phyloP scores from a whole-genome alignment of 441 rosid species.

The Corymbia calophylla region DNA sequence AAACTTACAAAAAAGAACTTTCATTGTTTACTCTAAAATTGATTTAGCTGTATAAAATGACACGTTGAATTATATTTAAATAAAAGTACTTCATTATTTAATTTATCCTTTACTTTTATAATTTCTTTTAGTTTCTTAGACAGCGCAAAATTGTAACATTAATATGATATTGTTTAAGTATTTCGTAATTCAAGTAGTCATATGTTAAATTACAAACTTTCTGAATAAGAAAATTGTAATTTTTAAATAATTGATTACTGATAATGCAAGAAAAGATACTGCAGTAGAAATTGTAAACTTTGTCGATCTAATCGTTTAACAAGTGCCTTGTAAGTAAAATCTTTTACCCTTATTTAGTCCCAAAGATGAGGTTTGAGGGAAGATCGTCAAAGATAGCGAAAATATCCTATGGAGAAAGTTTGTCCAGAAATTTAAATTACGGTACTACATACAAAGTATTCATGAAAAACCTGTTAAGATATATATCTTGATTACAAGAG shows the following conservation, averaged over 20 bases:
- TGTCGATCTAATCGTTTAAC: not conserved
- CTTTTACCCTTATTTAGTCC: not conserved
- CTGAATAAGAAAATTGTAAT: not conserved
- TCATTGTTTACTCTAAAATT: conserved; percentile 5
- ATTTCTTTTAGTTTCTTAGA: not conserved
- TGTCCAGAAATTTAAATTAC: not conserved
- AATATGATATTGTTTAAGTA: too few species aligned
- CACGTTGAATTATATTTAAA: too few species aligned
- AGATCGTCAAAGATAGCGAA: not conserved
- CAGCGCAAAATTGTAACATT: too few species aligned
- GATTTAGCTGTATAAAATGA: too few species aligned
- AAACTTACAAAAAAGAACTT: too few species aligned
- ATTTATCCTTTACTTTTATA: too few species aligned
- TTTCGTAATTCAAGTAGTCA: too few species aligned
- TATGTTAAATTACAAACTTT: not conserved
- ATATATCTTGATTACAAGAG: not conserved
- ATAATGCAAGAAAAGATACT: not conserved
- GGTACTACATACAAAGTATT: not conserved
- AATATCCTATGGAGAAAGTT: not conserved
- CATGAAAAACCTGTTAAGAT: not conserved
- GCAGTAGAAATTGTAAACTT: not conserved
- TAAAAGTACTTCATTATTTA: too few species aligned
- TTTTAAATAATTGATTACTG: not conserved
- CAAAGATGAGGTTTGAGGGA: not conserved
- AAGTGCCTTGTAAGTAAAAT: not conserved